These are phyloP conservation scores for Antitrichia curtipendula DNA, from an alignment of 225 moss, liverwort and hornwort genomes.

Conservation along the genomic window DNA sequence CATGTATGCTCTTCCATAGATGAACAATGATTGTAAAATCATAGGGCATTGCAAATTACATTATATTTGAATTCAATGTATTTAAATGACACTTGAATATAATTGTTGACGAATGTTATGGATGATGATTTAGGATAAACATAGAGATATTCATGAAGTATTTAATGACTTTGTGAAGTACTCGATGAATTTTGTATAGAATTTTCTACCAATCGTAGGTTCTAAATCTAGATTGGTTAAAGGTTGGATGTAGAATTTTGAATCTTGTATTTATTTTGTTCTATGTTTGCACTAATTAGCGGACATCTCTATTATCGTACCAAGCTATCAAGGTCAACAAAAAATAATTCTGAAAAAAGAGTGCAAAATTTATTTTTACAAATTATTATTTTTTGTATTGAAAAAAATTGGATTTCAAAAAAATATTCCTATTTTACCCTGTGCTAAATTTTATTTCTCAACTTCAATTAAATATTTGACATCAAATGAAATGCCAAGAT, in stretches of 20 bases:
- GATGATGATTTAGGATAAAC: not conserved
- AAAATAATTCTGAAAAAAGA: not conserved
- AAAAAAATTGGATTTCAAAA: not conserved
- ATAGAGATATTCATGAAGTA: not conserved
- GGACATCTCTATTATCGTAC: accelerated
- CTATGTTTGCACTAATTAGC: not conserved
- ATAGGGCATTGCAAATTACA: not conserved
- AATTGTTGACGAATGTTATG: not conserved
- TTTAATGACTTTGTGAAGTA: accelerated
- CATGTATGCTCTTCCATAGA: accelerated
- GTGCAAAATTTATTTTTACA: accelerated
- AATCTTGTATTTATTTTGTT: not conserved
- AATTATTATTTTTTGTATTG: no score
- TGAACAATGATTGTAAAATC: not conserved
- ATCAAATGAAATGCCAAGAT: not conserved
- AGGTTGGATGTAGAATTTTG: accelerated
- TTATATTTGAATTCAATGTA: not conserved
- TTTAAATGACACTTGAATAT: not conserved
- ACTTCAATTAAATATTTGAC: not conserved
- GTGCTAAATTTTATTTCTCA: accelerated
- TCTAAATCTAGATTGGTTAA: not conserved
- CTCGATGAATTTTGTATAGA: not conserved
- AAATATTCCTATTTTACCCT: not conserved
- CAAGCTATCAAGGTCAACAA: accelerated
- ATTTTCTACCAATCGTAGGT: not conserved